These are phyloP conservation scores for Pseudopyrenochaeta lycopersici DNA, from an alignment of 2,329 filamentous ascomycete genomes.

Conservation along the genomic window DNA sequence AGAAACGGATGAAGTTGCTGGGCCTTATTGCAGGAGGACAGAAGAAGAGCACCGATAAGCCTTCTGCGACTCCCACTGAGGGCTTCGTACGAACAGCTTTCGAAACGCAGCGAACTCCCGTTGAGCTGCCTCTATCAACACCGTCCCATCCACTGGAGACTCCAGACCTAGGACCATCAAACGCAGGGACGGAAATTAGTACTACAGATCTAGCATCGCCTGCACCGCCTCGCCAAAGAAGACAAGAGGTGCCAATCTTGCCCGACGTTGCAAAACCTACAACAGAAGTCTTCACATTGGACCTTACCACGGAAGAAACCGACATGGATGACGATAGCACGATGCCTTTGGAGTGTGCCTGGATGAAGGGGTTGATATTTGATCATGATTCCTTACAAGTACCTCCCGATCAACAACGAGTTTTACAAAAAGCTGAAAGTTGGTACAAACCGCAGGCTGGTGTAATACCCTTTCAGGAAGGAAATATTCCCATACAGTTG, in stretches of 20 bases:
- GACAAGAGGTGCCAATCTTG: neutral
- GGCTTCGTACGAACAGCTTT: slow-evolving; percentile 1
- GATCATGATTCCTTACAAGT: slow-evolving; percentile 36
- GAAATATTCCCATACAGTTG: slow-evolving; percentile 51
- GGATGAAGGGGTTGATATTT: slow-evolving; percentile 35
- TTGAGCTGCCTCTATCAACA: neutral
- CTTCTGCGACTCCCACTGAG: neutral
- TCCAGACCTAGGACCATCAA: neutral
- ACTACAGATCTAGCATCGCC: neutral
- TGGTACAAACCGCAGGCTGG: slow-evolving; percentile 45
- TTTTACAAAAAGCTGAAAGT: slow-evolving; percentile 58
- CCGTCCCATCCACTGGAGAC: neutral
- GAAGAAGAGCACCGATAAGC: neutral
- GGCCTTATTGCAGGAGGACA: neutral
- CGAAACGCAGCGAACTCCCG: neutral
- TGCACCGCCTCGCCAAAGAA: neutral
- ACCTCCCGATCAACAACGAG: slow-evolving; percentile 57
- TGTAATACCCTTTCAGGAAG: slow-evolving; percentile 38
- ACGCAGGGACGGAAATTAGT: neutral
- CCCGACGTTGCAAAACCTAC: neutral
- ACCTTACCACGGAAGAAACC: neutral
- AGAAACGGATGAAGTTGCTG: neutral
- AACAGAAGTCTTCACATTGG: neutral
- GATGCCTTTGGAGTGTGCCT: slow-evolving; percentile 16
- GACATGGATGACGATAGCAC: neutral